Conservation (phyloP, 495 filamentous ascomycete species). For the Tetracladium setigerum region DNA sequence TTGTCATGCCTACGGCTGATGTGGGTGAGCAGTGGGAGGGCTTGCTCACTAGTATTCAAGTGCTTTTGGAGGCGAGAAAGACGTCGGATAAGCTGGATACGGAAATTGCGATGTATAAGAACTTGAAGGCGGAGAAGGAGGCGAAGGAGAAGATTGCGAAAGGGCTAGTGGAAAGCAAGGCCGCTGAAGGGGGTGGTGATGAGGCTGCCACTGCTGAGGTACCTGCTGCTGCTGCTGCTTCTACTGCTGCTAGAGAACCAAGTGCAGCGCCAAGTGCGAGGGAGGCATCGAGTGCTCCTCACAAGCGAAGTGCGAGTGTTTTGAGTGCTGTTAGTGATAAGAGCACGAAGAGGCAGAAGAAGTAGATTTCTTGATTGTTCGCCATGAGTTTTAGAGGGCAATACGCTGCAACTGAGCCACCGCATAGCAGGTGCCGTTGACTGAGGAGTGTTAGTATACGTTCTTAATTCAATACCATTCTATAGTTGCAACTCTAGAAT, state of each 20-base stretch:
- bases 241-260: constrained; percentile 18
- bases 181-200: constrained; percentile 5
- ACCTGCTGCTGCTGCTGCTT: background rate
- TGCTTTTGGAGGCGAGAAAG: constrained; percentile 76
- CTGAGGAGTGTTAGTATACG: no score
- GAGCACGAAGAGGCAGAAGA: constrained; percentile 64
- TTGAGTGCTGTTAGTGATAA: constrained; percentile 61
- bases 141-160: constrained; percentile 20
- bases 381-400: no score
- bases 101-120: constrained; percentile 68
- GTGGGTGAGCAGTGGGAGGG: constrained; percentile 77
- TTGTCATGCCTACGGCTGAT: constrained; percentile 78
- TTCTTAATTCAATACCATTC: no score
- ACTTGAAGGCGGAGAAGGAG: constrained; percentile 55
- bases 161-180: constrained; percentile 17
- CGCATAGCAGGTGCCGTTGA: no score
- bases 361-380: constrained; percentile 30
- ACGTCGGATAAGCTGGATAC: constrained; percentile 76
- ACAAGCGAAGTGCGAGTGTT: constrained; percentile 73
- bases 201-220: constrained; percentile 1
- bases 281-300: constrained; percentile 16
- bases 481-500: no score
- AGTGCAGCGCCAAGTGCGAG: constrained; percentile 7
- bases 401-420: no score
- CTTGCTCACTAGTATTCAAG: constrained; percentile 64